Evolutionary conservation across 805 yeast genomes (phyloP).

Genomic region (Candida ortonii): DNA sequence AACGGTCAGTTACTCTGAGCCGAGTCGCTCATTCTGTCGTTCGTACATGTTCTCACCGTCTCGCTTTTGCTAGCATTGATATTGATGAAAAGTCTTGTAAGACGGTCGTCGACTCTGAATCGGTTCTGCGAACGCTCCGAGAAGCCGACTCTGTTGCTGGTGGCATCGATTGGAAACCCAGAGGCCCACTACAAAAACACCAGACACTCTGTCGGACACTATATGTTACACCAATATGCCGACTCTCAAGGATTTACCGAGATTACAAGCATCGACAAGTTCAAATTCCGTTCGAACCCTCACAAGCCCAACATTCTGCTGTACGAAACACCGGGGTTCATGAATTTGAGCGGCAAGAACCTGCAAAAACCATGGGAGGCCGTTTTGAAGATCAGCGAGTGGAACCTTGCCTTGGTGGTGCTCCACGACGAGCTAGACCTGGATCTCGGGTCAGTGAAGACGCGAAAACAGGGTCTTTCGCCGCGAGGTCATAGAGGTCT

Average conservation of each 20-base stretch:
- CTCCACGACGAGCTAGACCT: slow-evolving; percentile 78
- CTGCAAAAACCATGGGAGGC: slow-evolving; percentile 48
- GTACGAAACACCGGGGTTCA: slow-evolving; percentile 53
- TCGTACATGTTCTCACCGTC: too few species aligned
- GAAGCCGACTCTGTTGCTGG: slow-evolving; percentile 28
- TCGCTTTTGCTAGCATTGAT: too few species aligned
- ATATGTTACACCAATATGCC: slow-evolving; percentile 38
- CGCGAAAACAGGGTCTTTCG: slow-evolving; percentile 58
- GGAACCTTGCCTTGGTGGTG: slow-evolving; percentile 48
- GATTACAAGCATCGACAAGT: slow-evolving; percentile 20
- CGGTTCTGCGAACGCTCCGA: slow-evolving; percentile 11
- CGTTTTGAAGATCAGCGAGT: slow-evolving; percentile 27
- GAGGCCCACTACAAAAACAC: slow-evolving; percentile 57
- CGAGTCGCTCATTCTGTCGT: too few species aligned
- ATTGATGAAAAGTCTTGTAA: too few species aligned
- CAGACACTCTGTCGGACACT: slow-evolving; percentile 78
- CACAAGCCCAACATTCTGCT: slow-evolving; percentile 36
- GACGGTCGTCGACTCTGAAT: slow-evolving; percentile 11
- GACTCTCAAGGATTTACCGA: slow-evolving; percentile 20
- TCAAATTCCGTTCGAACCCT: slow-evolving; percentile 22
- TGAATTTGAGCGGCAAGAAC: slow-evolving; percentile 71
- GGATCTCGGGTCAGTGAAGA: slow-evolving; percentile 61
- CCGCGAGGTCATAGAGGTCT: slow-evolving; percentile 87
- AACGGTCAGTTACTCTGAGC: too few species aligned
- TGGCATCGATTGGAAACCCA: slow-evolving; percentile 76